These are phyloP conservation scores for Penicillium concentricum DNA, from an alignment of 2,329 filamentous ascomycete species.

Conservation along the genomic window DNA sequence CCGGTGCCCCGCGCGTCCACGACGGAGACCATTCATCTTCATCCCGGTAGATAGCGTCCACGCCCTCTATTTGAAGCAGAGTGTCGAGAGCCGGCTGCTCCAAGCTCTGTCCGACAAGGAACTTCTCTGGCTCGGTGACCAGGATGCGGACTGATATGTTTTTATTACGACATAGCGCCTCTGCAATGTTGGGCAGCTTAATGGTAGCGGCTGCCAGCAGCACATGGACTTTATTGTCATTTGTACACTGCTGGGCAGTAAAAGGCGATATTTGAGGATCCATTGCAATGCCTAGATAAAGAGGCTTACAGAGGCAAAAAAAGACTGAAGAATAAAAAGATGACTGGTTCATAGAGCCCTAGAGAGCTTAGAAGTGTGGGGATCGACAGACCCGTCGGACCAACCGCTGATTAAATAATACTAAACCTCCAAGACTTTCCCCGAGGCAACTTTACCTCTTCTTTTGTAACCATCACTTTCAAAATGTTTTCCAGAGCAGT, in stretches of 20 bases:
- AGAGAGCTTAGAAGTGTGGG: slow-evolving; percentile 10
- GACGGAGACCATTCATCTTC: slow-evolving; percentile 78
- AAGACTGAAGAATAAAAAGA: not conserved
- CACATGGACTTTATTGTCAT: slow-evolving; percentile 30
- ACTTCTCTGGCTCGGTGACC: slow-evolving; percentile 69
- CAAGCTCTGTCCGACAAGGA: slow-evolving; percentile 70
- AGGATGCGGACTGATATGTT: slow-evolving; percentile 78
- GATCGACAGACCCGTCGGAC: slow-evolving; percentile 5
- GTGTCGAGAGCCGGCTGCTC: slow-evolving; percentile 72
- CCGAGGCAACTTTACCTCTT: slow-evolving; percentile 1
- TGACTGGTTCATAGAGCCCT: not conserved
- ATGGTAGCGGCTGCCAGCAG: slow-evolving; percentile 76
- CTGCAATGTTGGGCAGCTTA: slow-evolving; percentile 69
- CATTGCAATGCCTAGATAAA: not conserved
- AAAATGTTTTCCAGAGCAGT: slow-evolving; percentile 30
- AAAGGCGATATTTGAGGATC: slow-evolving; percentile 8
- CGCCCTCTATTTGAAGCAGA: slow-evolving; percentile 62
- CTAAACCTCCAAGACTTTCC: slow-evolving; percentile 5
- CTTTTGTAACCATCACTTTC: slow-evolving; percentile 4
- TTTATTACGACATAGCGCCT: slow-evolving; percentile 43
- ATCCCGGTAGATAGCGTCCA: slow-evolving; percentile 79
- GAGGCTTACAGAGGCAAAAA: not conserved
- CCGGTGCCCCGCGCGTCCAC: slow-evolving; percentile 75
- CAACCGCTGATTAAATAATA: slow-evolving; percentile 19
- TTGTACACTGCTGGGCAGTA: slow-evolving; percentile 16